Evolutionary conservation across 1,139 yeast species (phyloP).

Genomic region (Suhomyces taliae): DNA sequence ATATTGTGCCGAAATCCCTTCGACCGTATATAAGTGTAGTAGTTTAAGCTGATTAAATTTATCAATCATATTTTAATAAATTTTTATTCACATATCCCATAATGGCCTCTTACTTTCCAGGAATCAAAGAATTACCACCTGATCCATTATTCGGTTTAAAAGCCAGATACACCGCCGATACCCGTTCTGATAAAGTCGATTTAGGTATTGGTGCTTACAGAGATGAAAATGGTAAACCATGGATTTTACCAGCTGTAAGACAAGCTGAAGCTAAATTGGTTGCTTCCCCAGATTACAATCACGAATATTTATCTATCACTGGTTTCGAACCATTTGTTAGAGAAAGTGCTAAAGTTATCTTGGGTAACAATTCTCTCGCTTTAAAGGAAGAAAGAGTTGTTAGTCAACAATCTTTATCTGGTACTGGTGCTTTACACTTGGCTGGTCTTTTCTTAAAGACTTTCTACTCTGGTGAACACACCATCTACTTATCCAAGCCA

Average conservation of each 20-base stretch:
- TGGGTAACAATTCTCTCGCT: slow-evolving; percentile 66
- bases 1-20: background rate
- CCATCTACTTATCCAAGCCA: slow-evolving; percentile 79
- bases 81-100: background rate
- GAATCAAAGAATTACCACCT: slow-evolving; percentile 63
- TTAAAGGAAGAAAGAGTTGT: slow-evolving; percentile 56
- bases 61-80: background rate
- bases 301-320: slow-evolving; percentile 84
- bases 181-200: slow-evolving; percentile 72
- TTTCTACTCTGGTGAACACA: slow-evolving; percentile 50
- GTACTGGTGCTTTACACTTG: slow-evolving; percentile 93
- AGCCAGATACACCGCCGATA: slow-evolving; percentile 68
- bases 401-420: slow-evolving; percentile 85
- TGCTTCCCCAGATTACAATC: slow-evolving; percentile 65
- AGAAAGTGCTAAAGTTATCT: slow-evolving; percentile 76
- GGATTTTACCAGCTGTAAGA: slow-evolving; percentile 86
- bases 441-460: slow-evolving; percentile 73
- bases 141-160: slow-evolving; percentile 84
- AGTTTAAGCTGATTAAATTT: background rate
- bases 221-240: slow-evolving; percentile 89
- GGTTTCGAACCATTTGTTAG: slow-evolving; percentile 71
- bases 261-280: slow-evolving; percentile 62
- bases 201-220: slow-evolving; percentile 96
- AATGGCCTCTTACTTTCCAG: slow-evolving; percentile 43
- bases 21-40: background rate